A percentile compares a stretch with the other conserved stretches of the same genome.
Evolutionary conservation across 1,284 basidiomycete genomes (phyloP).

Genomic region (Marasmius fiardii): DNA sequence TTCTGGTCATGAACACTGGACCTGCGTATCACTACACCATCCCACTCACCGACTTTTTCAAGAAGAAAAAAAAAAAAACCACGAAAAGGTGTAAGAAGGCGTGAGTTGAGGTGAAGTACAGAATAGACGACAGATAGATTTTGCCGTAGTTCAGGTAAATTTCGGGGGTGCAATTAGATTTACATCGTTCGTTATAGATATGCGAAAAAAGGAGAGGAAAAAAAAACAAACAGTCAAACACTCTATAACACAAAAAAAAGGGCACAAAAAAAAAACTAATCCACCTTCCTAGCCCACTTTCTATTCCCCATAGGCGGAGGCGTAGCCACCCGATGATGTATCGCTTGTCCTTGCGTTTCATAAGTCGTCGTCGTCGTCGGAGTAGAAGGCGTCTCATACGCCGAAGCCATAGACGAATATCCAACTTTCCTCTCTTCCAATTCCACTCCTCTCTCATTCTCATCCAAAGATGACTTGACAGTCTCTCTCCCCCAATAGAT

Average conservation of each 20-base stretch:
- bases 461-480: conserved; percentile 11
- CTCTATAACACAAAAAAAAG: not conserved
- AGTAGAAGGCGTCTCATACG: conserved; percentile 7
- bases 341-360: conserved; percentile 33
- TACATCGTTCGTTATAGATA: not conserved
- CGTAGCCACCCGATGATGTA: conserved; percentile 25
- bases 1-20: too few species aligned
- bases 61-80: not conserved
- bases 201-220: not conserved
- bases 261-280: conserved; percentile 35
- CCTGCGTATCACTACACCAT: not conserved
- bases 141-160: too few species aligned
- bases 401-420: conserved; percentile 22
- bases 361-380: conserved; percentile 19
- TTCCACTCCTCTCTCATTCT: conserved; percentile 29
- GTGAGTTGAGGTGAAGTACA: not conserved
- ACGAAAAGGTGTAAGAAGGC: not conserved
- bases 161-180: too few species aligned
- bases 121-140: not conserved
- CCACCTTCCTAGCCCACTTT: conserved; percentile 72
- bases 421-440: conserved; percentile 26
- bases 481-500: conserved; percentile 72
- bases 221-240: not conserved
- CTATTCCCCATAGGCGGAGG: conserved; percentile 43
- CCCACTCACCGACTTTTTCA: not conserved